Base-by-base conservation (phyloP, 768 basidiomycete species). In the Infundibulicybe gibba region DNA sequence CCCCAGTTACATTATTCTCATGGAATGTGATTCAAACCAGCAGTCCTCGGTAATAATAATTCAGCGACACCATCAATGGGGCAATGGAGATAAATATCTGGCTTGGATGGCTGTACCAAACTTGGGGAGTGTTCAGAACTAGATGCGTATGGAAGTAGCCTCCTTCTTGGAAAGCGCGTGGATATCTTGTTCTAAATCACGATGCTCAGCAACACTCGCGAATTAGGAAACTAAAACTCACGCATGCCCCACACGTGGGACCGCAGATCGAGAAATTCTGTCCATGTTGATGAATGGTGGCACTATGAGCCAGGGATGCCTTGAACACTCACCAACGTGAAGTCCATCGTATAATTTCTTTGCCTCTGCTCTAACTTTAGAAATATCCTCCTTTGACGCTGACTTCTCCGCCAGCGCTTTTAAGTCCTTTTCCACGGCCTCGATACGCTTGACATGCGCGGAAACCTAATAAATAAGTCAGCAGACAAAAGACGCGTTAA, bases 171-270 rank as follows among this genome's bases (percentile, higher is more conserved):
- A 75, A 41, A 90, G 50, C 6, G 83, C 69, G 58, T 91, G 87
- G 13, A 92, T 57, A 56, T 91, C 90, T 77, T 90, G 83, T 65
- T 92, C 90, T 92, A 56, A 2, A 25, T 25, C 25, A 25, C 25
- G 25, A 25, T 25, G 25, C 25, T 25, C 25, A 25, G 25, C 25
- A 25, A 25, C 25, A 25, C 25, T 25, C 25, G 25, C 25, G 8
- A 25, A 25, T 25, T 25, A 15, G 32, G 2, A 41, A 5, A 43
- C 25, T 12, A 9, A 25, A 25, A 82, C 89, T 71, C 61, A 91
- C 90, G 88, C 53, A 93, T 85, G 15, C 90, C 90, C 90, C 87
- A 90, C 9, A 91, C 87, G 61, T 90, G 85, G 40, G 86, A 74
- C 49, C 87, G 77, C 49, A 92, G 61, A 56, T 91, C 89, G 51